Evolutionary conservation across 495 filamentous ascomycete genomes (phyloP).

Genomic region (Lindgomyces ingoldianus): DNA sequence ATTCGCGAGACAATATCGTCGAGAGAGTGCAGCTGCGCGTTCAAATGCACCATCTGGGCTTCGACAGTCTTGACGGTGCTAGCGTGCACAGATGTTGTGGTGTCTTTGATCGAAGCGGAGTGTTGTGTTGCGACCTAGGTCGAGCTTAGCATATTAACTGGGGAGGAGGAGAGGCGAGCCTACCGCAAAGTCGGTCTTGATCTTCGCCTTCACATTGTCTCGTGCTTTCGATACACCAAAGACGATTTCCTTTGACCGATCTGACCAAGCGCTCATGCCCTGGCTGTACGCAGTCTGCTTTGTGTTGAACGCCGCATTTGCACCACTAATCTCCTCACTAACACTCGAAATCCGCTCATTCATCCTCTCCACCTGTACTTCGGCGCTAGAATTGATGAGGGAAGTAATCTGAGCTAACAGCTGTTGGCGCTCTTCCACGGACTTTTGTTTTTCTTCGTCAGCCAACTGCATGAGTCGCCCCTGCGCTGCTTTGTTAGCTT

Average conservation of each 20-base stretch:
- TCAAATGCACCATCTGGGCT: constrained; percentile 82
- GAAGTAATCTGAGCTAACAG: constrained; percentile 74
- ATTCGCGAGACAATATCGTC: constrained; percentile 89
- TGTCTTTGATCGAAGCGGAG: constrained; percentile 73
- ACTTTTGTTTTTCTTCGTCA: constrained; percentile 71
- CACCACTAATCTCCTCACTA: constrained; percentile 61
- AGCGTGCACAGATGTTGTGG: constrained; percentile 86
- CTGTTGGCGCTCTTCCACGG: constrained; percentile 70
- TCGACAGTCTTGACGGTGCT: constrained; percentile 89
- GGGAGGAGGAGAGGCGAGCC: constrained; percentile 45
- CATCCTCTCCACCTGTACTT: constrained; percentile 72
- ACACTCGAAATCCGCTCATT: constrained; percentile 61
- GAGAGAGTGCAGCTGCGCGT: constrained; percentile 79
- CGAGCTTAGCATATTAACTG: too few species aligned
- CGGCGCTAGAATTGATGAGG: constrained; percentile 71
- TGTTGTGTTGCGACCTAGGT: constrained; percentile 75
- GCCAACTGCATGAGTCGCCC: constrained; percentile 69
- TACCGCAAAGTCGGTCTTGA: constrained; percentile 88
- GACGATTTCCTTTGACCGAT: constrained; percentile 66
- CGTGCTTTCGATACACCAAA: constrained; percentile 69
- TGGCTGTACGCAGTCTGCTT: constrained; percentile 65
- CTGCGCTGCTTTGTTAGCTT: constrained; percentile 65
- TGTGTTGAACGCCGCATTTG: constrained; percentile 53
- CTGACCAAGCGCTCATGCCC: constrained; percentile 74
- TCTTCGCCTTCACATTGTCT: constrained; percentile 73